phyloP scores from a whole-genome alignment of 306 rosid genomes.

The Gastrolobium bilobum region DNA sequence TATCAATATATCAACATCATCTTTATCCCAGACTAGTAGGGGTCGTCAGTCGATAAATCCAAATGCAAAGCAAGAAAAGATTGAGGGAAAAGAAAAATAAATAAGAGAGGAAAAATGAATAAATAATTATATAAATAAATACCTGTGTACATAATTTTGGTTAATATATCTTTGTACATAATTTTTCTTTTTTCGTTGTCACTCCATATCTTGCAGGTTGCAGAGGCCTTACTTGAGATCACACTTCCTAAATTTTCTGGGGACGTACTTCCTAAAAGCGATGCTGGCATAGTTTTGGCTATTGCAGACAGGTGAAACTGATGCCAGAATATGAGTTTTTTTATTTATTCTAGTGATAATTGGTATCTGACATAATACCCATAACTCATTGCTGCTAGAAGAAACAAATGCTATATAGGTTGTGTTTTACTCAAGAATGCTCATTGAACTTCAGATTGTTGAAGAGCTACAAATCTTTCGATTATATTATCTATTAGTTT shows the following conservation, averaged over 20 bases:
- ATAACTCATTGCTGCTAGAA: slow-evolving; percentile 23
- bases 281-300: slow-evolving; percentile 84
- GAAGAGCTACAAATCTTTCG: background rate
- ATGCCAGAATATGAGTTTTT: slow-evolving; percentile 37
- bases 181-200: slow-evolving; percentile 37
- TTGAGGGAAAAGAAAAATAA: no score
- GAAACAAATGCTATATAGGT: slow-evolving; percentile 4
- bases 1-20: background rate
- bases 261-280: slow-evolving; percentile 80
- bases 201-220: slow-evolving; percentile 63
- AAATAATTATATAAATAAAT: no score
- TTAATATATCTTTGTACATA: slow-evolving; percentile 18
- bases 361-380: background rate
- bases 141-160: no score
- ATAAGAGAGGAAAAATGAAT: no score
- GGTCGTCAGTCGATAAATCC: no score
- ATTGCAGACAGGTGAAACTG: slow-evolving; percentile 82
- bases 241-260: slow-evolving; percentile 97
- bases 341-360: slow-evolving; percentile 31
- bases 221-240: slow-evolving; percentile 89
- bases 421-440: slow-evolving; percentile 23
- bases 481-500: slow-evolving; percentile 21
- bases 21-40: no score
- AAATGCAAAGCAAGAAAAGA: no score
- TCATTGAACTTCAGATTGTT: slow-evolving; percentile 33